phyloP scores from a whole-genome alignment of 495 filamentous ascomycete species.

The Pseudoneurospora amorphoporcata region DNA sequence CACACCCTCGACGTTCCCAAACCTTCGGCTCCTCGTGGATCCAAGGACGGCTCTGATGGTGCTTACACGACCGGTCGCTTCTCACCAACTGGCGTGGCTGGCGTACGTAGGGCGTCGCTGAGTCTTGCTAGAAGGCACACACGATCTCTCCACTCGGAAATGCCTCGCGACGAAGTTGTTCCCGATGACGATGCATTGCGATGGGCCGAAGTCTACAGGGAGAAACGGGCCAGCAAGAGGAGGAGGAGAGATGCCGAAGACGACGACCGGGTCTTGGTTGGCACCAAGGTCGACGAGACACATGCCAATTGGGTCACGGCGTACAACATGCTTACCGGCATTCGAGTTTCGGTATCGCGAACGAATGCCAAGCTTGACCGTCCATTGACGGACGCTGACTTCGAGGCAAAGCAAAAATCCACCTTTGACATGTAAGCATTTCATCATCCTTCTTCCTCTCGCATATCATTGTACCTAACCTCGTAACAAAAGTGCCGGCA shows the following conservation, averaged over 20 bases:
- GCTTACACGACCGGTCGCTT: constrained; percentile 66
- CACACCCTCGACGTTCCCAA: constrained; percentile 86
- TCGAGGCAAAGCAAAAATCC: constrained; percentile 87
- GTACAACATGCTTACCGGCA: constrained; percentile 99
- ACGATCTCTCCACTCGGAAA: constrained; percentile 73
- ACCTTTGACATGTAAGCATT: constrained; percentile 79
- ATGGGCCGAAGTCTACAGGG: constrained; percentile 86
- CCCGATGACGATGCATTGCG: constrained; percentile 80
- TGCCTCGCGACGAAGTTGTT: constrained; percentile 68
- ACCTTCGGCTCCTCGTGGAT: constrained; percentile 35
- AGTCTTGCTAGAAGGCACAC: constrained; percentile 71
- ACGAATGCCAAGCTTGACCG: constrained; percentile 96
- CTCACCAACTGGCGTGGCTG: constrained; percentile 57
- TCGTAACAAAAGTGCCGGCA: constrained; percentile 58
- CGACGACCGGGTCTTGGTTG: constrained; percentile 89
- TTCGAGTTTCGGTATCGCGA: constrained; percentile 90
- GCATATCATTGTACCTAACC: constrained; percentile 2
- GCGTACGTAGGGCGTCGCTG: constrained; percentile 67
- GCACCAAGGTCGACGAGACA: constrained; percentile 94
- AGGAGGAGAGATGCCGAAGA: constrained; percentile 80
- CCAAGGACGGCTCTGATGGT: constrained; percentile 51
- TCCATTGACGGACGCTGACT: constrained; percentile 78
- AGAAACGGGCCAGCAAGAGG: constrained; percentile 76
- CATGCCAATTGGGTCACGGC: constrained; percentile 97
- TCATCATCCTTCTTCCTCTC: background rate